Base-by-base conservation (phyloP, 176 grass and related monocot genomes). In the Carex parvula region DNA sequence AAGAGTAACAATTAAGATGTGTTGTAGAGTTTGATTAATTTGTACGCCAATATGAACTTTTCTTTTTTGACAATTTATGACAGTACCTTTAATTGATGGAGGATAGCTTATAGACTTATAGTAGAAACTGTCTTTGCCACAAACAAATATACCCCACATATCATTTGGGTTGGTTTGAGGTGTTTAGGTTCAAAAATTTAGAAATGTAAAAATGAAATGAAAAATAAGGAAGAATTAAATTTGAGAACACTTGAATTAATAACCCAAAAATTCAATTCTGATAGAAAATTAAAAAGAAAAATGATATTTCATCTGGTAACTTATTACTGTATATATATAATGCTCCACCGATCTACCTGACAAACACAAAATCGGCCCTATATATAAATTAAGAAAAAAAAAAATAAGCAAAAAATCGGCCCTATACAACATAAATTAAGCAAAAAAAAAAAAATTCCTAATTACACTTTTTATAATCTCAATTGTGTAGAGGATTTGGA, bases 401-500 rank as follows among this genome's bases (percentile, higher is more conserved):
- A n/a, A n/a, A n/a, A n/a, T n/a, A n/a, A n/a, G n/a, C n/a, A n/a
- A n/a, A n/a, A n/a, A n/a, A n/a, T n/a, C n/a, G n/a, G n/a, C 52
- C 70, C 70, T 74, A 75, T 75, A 75, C 70, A 75, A 16, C 44
- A 75, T 20, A 75, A 75, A 29, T 12, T 3, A 50, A 52, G 41
- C 20, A 3, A 41, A 80, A 80, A 60, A 18, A n/a, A n/a, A 20
- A 80, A 59, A 37, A 48, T 35, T 48, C 50, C 18, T 59, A 80
- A 60, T 61, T 80, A 80, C 61, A 64, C 35, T 62, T 79, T 56
- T 69, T 50, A 12, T 12, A 50, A 65, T 18, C 41, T 94, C 88
- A 95, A 63, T 96, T 93, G 77, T 96, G 93, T 79, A 96, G 91
- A 88, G 91, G 93, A 46, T 96, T 93, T 84, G 94, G 91, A 9